Evolutionary conservation across 192 early-diverging fungal species (phyloP), one percentile per base, ranked within the genome.

Genomic region (Gonapodya prolifera): DNA sequence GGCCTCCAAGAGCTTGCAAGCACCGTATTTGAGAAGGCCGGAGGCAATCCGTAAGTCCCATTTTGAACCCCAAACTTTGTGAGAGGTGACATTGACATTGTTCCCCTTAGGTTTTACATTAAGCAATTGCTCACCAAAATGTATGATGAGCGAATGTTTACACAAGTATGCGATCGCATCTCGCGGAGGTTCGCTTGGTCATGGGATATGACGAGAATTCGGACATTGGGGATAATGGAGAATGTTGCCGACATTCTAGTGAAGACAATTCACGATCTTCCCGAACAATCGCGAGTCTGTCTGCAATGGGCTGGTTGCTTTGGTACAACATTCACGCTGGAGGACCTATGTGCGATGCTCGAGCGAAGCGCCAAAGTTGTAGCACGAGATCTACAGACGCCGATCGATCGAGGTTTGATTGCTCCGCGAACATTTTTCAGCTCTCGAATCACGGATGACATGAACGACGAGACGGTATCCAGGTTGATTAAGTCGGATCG

Each of bases 201-300:
- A 29, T 73, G 71, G 71, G 32, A 73, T 29, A 73, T 73, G 71
- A 18, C 71, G 8, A 2, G 71, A 2, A 73, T 73, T 30, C 71
- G 71, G 71, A 73, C 71, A 29, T 32, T 73, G 31, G 71, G 28
- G 8, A 73, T 73, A 2, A 73, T 73, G 71, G 71, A 73, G 28
- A 73, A 73, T 32, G 71, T 73, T 18, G 71, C 71, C 16, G 71
- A 73, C 71, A 73, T 73, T 73, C 29, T 73, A 29, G 71, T 73
- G 71, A 32, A 18, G 28, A 73, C 71, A 2, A 73, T 73, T 18
- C 28, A 18, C 13, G 28, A 73, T 8, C 71, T 73, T 18, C 71
- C 71, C 18, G 32, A 18, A 8, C 28, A 32, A 8, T 30, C 28
- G 8, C 71, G 71, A 2, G 32, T 32, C 8, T 18, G 28, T 8